phyloP scores from a whole-genome alignment of 345 rosid genomes.

The Eucalyptus grandis region DNA sequence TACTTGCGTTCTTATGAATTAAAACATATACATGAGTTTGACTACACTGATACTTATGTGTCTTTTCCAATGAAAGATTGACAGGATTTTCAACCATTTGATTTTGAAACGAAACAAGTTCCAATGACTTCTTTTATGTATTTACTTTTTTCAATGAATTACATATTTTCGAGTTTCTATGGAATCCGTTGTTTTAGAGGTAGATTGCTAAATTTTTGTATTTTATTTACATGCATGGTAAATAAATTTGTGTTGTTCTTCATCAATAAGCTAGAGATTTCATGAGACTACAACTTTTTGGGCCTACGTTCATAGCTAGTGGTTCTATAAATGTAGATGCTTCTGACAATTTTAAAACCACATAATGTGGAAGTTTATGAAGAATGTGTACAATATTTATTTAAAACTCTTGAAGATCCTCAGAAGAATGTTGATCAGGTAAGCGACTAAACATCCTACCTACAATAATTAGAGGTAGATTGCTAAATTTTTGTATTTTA shows the following conservation, averaged over 20 bases:
- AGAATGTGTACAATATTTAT: conserved; percentile 66
- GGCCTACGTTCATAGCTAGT: conserved; percentile 51
- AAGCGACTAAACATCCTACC: not conserved
- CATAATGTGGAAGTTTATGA: conserved; percentile 42
- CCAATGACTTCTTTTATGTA: too few relatives aligned
- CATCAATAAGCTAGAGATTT: conserved; percentile 91
- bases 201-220: not conserved
- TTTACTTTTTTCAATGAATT: too few relatives aligned
- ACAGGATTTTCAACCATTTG: conserved; percentile 75
- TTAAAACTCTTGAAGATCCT: conserved; percentile 56
- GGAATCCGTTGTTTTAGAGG: not conserved
- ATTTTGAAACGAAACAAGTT: conserved; percentile 93
- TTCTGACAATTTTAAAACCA: conserved; percentile 38
- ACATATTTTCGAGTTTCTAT: too few relatives aligned
- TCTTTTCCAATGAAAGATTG: conserved; percentile 90
- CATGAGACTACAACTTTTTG: conserved; percentile 64
- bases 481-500: not conserved
- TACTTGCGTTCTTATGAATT: conserved; percentile 81
- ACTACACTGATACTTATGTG: conserved; percentile 74
- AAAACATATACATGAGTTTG: conserved; percentile 82
- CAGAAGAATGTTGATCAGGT: conserved; percentile 50
- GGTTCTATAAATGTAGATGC: conserved; percentile 54
- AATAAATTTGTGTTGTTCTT: conserved; percentile 89
- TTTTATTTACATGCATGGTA: conserved; percentile 38
- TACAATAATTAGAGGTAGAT: not conserved